Evolutionary conservation across 495 filamentous ascomycete species (phyloP), one percentile per base, ranked within the genome.

Genomic region (Wilcoxina mikolae): DNA sequence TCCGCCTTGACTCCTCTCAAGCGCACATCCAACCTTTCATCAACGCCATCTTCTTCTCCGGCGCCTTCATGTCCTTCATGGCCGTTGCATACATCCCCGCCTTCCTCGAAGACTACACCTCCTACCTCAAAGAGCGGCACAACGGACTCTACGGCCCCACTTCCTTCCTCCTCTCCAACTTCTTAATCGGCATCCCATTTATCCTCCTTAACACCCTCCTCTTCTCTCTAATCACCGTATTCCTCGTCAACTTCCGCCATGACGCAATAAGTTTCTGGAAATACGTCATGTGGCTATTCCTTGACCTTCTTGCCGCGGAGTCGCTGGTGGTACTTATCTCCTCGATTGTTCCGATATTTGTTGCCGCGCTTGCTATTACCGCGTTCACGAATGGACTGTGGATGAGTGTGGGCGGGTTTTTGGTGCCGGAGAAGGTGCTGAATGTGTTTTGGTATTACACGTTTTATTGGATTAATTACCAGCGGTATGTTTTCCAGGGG

Each of bases 31-130:
- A 85, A 54, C 78, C 85, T 3, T 81, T 85, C 62, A 84, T 78
- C 63, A 91, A 90, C 58, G 82, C 81, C 33, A 86, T 91, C 56
- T 78, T 85, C 76, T 88, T 85, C 65, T 84, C 85, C 15, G 79
- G 75, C 0, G 85, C 85, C 0, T 91, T 91, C 71, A 87, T 91
- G 83, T 84, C 80, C 31, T 91, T 91, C 74, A 91, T 91, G 85
- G 85, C 85, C 0, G 82, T 85, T 0, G 85, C 85, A 4, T 90
- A 89, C 64, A 80, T 86, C 5, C 85, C 85, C 0, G 74, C 82
- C n/a, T 91, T 76, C 70, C 72, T 91, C 10, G 85, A 91, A 68
- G 85, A 91, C 63, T 78, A 78, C 42, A 71, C 76, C 2, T 81
- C 77, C 0, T 91, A 77, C 62, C 65, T 76, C 69, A 88, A 88